phyloP scores from a whole-genome alignment of 2,329 filamentous ascomycete genomes.

The Paracoccidioides lutzii region DNA sequence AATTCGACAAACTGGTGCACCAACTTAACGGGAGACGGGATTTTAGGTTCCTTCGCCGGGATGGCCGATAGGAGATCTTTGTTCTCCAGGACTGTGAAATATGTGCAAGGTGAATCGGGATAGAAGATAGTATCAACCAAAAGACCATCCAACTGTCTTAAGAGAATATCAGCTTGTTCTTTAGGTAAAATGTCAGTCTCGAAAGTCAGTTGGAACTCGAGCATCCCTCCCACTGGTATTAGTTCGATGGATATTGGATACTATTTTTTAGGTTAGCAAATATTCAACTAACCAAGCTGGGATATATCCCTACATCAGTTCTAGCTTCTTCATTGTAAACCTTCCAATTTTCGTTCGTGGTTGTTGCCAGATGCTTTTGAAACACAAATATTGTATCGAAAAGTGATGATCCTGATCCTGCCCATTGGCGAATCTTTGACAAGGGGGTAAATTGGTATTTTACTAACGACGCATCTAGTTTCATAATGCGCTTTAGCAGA shows the following conservation, averaged over 20 bases:
- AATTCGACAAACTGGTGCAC: slow-evolving; percentile 69
- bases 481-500: slow-evolving; percentile 51
- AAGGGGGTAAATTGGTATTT: slow-evolving; percentile 62
- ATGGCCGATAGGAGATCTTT: slow-evolving; percentile 45
- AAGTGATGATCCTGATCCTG: slow-evolving; percentile 50
- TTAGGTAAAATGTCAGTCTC: slow-evolving; percentile 50
- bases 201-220: slow-evolving; percentile 56
- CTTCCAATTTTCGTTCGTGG: slow-evolving; percentile 40
- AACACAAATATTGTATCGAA: slow-evolving; percentile 83
- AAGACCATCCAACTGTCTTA: slow-evolving; percentile 58
- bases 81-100: slow-evolving; percentile 22
- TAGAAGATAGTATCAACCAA: slow-evolving; percentile 47
- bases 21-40: slow-evolving; percentile 47
- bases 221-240: slow-evolving; percentile 39
- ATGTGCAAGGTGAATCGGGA: slow-evolving; percentile 29
- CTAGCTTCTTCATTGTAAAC: slow-evolving; percentile 52
- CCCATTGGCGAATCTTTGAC: slow-evolving; percentile 57
- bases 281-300: not conserved
- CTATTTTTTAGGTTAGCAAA: slow-evolving; percentile 17
- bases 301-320: slow-evolving; percentile 41
- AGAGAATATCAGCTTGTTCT: slow-evolving; percentile 53
- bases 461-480: slow-evolving; percentile 50
- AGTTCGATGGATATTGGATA: slow-evolving; percentile 74
- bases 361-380: slow-evolving; percentile 44
- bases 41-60: slow-evolving; percentile 44